Conservation (phyloP, 139 green algal genomes). For the Chlamydomonas incerta region DNA sequence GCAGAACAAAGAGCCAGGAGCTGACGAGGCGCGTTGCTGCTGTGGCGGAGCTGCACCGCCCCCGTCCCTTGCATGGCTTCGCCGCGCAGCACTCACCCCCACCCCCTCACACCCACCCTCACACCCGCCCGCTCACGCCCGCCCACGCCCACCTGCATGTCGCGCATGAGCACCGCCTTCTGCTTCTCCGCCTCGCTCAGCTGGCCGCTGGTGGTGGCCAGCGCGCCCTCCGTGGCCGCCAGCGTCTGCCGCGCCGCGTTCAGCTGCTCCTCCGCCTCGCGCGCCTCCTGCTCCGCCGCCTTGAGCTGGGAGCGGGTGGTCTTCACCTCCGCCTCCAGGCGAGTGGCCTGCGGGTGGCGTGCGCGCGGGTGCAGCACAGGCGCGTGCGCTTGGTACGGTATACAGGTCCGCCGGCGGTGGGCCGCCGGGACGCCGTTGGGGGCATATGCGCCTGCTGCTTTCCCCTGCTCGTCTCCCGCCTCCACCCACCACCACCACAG, state of each 20-base stretch:
- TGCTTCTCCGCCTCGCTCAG: conserved; percentile 30
- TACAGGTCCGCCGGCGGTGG: no score
- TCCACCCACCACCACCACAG: no score
- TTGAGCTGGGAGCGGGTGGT: background rate
- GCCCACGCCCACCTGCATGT: conserved; percentile 24
- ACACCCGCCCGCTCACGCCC: background rate
- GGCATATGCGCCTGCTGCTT: no score
- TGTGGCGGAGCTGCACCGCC: no score
- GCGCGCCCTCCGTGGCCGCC: background rate
- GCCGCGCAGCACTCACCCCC: background rate
- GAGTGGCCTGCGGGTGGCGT: background rate
- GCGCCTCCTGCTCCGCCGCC: background rate
- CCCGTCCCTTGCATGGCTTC: no score
- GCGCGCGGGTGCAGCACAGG: no score
- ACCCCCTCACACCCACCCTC: background rate
- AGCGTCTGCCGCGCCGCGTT: background rate
- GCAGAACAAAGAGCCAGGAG: no score
- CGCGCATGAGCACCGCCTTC: conserved; percentile 11
- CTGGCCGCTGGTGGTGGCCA: conserved; percentile 19
- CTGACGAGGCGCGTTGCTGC: no score
- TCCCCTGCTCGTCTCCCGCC: no score
- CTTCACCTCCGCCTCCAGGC: background rate
- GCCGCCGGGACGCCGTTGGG: no score
- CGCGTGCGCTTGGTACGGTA: no score
- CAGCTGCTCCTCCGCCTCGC: background rate